Percentiles rank a stretch among this genome's conserved stretches.
These are phyloP conservation scores for Hypoxylon intermedium DNA, from an alignment of 495 filamentous ascomycete species.

Conservation along the genomic window DNA sequence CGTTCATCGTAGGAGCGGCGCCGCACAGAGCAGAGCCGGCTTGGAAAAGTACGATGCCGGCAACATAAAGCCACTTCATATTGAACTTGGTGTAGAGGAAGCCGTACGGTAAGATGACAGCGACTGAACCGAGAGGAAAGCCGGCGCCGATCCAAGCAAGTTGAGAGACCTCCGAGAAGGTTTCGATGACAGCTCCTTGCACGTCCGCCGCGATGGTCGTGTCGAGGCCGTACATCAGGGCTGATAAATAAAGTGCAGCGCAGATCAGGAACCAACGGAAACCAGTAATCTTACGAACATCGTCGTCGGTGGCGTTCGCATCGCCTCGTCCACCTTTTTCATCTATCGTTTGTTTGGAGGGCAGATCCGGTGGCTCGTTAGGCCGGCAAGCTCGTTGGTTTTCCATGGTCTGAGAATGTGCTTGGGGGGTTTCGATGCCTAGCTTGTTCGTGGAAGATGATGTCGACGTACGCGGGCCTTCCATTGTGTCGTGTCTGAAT, in stretches of 20 bases:
- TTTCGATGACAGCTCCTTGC: conserved; percentile 56
- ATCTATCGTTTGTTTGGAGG: no score
- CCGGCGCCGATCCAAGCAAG: conserved; percentile 63
- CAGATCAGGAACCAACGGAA: conserved; percentile 52
- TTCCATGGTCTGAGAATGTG: no score
- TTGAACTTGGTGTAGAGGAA: conserved; percentile 61
- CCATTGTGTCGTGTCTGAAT: no score
- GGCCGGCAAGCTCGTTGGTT: no score
- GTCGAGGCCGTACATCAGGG: conserved; percentile 64
- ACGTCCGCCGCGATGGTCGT: conserved; percentile 68
- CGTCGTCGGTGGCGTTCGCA: no score
- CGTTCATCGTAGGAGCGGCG: conserved; percentile 58
- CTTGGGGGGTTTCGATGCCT: no score
- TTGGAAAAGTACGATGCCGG: conserved; percentile 57
- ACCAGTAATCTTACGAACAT: no score
- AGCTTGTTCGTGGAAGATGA: no score
- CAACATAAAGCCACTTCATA: conserved; percentile 62
- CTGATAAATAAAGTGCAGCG: conserved; percentile 54
- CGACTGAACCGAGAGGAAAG: conserved; percentile 56
- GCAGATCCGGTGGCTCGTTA: no score
- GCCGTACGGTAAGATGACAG: conserved; percentile 47
- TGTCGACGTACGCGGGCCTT: no score
- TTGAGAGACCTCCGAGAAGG: conserved; percentile 55
- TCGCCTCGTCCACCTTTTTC: no score
- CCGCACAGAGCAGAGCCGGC: conserved; percentile 63